Conservation (phyloP, 116 monocot species). For the Phalaenopsis hybrid region DNA sequence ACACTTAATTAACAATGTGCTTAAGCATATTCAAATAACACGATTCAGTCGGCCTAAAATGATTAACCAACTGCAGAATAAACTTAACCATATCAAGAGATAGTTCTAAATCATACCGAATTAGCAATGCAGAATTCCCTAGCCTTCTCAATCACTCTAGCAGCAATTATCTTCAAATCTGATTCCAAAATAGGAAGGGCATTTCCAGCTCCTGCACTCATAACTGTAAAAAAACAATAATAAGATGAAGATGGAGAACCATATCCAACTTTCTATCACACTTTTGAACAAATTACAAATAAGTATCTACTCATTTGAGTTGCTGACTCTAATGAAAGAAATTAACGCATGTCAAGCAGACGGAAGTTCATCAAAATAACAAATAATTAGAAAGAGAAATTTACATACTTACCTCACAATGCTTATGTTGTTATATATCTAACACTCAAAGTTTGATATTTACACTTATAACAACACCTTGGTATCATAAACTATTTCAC, state of each 20-base stretch:
- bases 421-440: no score
- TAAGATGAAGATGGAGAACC: neutral
- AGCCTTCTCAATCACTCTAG: constrained; percentile 3
- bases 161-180: constrained; percentile 4
- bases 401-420: no score
- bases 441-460: no score
- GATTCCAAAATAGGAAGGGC: neutral
- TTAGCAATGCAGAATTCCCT: neutral
- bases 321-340: neutral
- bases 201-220: neutral
- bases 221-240: neutral
- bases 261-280: neutral
- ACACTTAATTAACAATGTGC: no score
- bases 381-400: no score
- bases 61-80: no score
- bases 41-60: no score
- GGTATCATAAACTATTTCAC: no score
- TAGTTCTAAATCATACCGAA: neutral
- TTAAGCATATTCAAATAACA: no score
- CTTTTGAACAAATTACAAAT: neutral
- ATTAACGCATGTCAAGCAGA: neutral
- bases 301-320: neutral
- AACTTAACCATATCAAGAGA: neutral
- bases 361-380: neutral
- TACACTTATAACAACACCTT: no score